Evolutionary conservation across 202 grass and related monocot species (phyloP), one percentile per base, ranked within the genome.

Genomic region (Musa balbisiana): DNA sequence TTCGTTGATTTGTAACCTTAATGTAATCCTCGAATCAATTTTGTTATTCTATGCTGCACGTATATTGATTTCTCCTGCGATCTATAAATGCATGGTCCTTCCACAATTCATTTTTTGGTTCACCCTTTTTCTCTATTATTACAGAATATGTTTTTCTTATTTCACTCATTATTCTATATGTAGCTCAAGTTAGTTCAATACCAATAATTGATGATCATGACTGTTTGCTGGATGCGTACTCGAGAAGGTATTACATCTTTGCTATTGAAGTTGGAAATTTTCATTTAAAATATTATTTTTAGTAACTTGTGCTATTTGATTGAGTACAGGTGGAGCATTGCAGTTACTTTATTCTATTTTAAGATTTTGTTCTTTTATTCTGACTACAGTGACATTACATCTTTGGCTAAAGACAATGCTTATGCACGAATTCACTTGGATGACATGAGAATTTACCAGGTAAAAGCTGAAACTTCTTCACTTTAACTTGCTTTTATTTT

Each of bases 401-500:
- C 91, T 80, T 88, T 98, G 62, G 94, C 94, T 58, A 98, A 98
- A 94, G 88, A 98, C 81, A 98, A 85, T 79, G 85, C 89, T 62
- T 98, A 98, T 80, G 73, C 94, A 62, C 94, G 86, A 78, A 85
- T 98, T 76, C 91, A 80, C 43, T 80, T 98, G 54, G 94, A 98
- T 89, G 91, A 92, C 68, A 98, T 91, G 88, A 92, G 81, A 17
- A 84, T 98, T 87, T 89, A 90, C 52, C 94, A 94, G 94, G 94
- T 98, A 85, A 70, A 70, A 70, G 23, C 10, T 65, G 22, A 27
- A 65, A 65, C 3, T 10, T 64, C 62, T 11, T 64, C 10, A 10
- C 11, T 11, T 64, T 20, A 10, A 22, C 21, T 22, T 27, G 11
- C 9, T 65, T 25, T 23, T 43, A 43, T 43, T 43, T 26, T 26